Evolutionary conservation across 331 rosid genomes (phyloP), one percentile per base, ranked within the genome.

Genomic region (Pyrus hybrid): DNA sequence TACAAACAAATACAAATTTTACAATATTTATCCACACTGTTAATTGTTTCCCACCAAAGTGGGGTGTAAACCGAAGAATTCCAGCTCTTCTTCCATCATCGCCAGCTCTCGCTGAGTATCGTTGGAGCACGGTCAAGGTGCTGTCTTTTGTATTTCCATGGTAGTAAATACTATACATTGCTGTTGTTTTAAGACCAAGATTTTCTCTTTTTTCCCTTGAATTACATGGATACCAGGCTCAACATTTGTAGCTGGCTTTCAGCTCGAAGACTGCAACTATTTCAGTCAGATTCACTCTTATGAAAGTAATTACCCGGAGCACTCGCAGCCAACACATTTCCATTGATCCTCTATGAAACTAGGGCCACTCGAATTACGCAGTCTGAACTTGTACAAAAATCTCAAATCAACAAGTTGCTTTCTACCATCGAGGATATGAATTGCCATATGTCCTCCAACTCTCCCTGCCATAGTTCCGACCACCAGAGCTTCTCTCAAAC

Each of bases 401-500:
- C 22, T 61, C 47, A 9, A 29, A 26, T 72, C 47, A 67, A 61
- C 64, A 16, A 17, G 77, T 67, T 64, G 20, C 54, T 35, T 79
- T 61, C 80, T 75, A 88, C 96, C 98, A 88, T 73, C 80, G 75
- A 71, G 86, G 76, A 76, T 85, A 80, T 3, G 93, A 87, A 74
- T 77, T 72, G 72, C 93, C 96, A 58, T 90, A 76, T 29, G 96
- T 85, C 76, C 73, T 91, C 93, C 96, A 88, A 62, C 71, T 79
- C 43, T 86, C 87, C 68, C 83, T 72, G 68, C 80, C 75, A 57
- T 82, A 23, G 30, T 9, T 72, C 61, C 82, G 87, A 81, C 90
- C 80, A 71, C 57, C 73, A 18, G 83, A 78, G 74, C 80, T 76
- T 73, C 86, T 86, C 60, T 81, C 93, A 26, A 78, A 86, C 25